A percentile compares a stretch with the other conserved stretches of the same genome.
Evolutionary conservation across 2,329 filamentous ascomycete genomes (phyloP).

Genomic region (Fusarium duplospermum): DNA sequence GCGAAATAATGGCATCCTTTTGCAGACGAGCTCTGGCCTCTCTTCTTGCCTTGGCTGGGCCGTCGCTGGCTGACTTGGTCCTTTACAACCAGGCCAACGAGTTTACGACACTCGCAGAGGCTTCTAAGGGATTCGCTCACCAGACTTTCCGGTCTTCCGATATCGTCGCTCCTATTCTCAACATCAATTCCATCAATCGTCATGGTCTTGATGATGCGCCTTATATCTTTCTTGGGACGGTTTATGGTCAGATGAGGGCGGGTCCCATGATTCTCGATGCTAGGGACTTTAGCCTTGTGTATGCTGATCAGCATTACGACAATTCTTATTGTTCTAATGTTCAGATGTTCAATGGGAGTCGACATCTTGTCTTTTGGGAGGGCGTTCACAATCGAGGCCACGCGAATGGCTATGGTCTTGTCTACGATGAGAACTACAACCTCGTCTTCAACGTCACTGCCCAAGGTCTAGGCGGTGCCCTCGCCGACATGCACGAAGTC

Average conservation of each 20-base stretch:
- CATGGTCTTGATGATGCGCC: constrained; percentile 42
- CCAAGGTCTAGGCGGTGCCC: constrained; percentile 47
- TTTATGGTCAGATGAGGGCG: constrained; percentile 36
- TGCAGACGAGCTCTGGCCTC: constrained; percentile 7
- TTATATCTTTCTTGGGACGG: constrained; percentile 50
- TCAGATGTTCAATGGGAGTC: constrained; percentile 46
- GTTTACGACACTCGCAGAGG: constrained; percentile 43
- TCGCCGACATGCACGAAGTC: constrained; percentile 57
- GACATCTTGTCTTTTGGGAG: constrained; percentile 53
- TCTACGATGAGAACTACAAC: constrained; percentile 51
- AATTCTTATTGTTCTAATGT: constrained; percentile 43
- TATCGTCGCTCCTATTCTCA: constrained; percentile 49
- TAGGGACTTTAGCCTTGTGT: constrained; percentile 52
- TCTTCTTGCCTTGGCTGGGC: constrained; percentile 8
- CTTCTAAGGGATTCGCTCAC: constrained; percentile 44
- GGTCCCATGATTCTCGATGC: constrained; percentile 52
- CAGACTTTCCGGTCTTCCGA: constrained; percentile 50
- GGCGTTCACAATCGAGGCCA: constrained; percentile 42
- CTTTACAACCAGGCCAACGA: constrained; percentile 41
- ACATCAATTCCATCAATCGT: constrained; percentile 48
- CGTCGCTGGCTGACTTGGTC: constrained; percentile 42
- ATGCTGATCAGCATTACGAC: constrained; percentile 50
- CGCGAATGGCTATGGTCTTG: constrained; percentile 46
- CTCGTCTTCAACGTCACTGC: constrained; percentile 53
- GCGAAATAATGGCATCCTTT: constrained; percentile 16